These are phyloP conservation scores for Pelagophyceae sp. DNA, from an alignment of 352 stramenopile species.

Conservation along the genomic window DNA sequence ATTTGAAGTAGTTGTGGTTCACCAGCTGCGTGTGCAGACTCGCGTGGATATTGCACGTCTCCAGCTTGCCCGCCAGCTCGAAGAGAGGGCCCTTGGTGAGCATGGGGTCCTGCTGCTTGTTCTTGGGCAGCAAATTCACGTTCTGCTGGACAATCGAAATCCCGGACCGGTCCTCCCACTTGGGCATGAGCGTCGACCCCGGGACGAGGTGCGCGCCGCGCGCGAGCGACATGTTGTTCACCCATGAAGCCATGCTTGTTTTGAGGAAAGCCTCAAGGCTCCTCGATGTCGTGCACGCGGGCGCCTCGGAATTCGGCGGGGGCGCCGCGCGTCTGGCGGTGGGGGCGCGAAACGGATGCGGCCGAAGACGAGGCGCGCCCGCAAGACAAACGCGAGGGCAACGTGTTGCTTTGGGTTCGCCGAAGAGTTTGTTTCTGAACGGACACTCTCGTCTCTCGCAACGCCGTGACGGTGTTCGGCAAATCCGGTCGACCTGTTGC, in stretches of 20 bases:
- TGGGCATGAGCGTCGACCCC: slow-evolving; percentile 9
- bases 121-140: slow-evolving; percentile 12
- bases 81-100: not conserved
- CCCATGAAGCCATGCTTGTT: not conserved
- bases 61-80: not conserved
- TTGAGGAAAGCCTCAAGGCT: too few relatives aligned
- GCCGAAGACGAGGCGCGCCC: too few relatives aligned
- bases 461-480: too few relatives aligned
- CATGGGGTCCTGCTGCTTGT: slow-evolving; percentile 12
- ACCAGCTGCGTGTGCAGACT: not conserved
- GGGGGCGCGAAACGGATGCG: too few relatives aligned
- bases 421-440: too few relatives aligned
- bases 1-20: slow-evolving; percentile 76
- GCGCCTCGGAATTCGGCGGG: too few relatives aligned
- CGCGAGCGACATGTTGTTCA: slow-evolving; percentile 1
- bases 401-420: too few relatives aligned
- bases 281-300: too few relatives aligned
- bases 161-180: slow-evolving; percentile 18
- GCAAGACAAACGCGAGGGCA: too few relatives aligned
- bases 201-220: not conserved
- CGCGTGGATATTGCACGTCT: not conserved
- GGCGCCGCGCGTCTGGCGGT: too few relatives aligned
- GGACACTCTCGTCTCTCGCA: too few relatives aligned
- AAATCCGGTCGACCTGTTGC: too few relatives aligned
- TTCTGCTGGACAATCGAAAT: not conserved